Conservation (phyloP, 352 stramenopile genomes). For the Globisporangium irregulare region DNA sequence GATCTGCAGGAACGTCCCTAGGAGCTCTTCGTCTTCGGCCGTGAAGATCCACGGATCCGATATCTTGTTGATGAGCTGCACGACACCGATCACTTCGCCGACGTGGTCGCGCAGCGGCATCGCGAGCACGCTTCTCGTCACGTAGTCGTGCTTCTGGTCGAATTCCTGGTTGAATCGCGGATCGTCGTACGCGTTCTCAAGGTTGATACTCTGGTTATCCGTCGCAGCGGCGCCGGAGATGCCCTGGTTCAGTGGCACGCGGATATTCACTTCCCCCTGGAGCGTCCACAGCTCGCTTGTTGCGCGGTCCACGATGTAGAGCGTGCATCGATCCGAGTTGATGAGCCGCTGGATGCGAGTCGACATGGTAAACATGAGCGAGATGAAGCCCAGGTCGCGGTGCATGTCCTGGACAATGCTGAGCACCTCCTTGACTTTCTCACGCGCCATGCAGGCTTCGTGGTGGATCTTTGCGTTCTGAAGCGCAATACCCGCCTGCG, state of each 20-base stretch:
- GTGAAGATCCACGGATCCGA: constrained; percentile 74
- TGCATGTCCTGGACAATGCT: constrained; percentile 91
- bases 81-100: constrained; percentile 77
- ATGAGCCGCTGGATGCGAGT: constrained; percentile 84
- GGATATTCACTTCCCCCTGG: constrained; percentile 88
- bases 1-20: constrained; percentile 87
- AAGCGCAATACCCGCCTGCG: constrained; percentile 83
- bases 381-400: constrained; percentile 86
- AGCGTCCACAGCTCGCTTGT: constrained; percentile 90
- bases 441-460: constrained; percentile 42
- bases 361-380: constrained; percentile 91
- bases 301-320: constrained; percentile 90
- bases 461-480: constrained; percentile 81
- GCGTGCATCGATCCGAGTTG: constrained; percentile 88
- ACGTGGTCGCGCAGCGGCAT: constrained; percentile 83
- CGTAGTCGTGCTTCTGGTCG: constrained; percentile 86
- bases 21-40: constrained; percentile 82
- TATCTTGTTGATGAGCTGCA: constrained; percentile 89
- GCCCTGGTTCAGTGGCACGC: constrained; percentile 80
- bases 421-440: constrained; percentile 79
- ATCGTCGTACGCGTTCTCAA: constrained; percentile 86
- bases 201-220: constrained; percentile 71
- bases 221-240: constrained; percentile 78
- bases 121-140: constrained; percentile 82
- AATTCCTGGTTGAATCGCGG: constrained; percentile 88